Base-by-base conservation (phyloP, 2,329 filamentous ascomycete genomes). In the Xylariaceae sp. region DNA sequence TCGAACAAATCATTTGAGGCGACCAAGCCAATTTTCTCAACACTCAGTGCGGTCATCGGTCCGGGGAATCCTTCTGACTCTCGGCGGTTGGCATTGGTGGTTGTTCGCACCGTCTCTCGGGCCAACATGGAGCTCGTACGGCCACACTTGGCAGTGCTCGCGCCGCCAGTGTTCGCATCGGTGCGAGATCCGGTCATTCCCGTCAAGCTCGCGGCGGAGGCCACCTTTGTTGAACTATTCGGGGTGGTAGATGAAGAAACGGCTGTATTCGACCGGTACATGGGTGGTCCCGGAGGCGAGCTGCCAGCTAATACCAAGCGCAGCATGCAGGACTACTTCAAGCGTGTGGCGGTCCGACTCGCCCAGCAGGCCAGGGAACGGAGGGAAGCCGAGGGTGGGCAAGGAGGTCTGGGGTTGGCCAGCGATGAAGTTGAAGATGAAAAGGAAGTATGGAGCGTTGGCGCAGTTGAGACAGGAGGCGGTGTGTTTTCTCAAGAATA, bases 291-390 rank as follows among this genome's bases (percentile, higher is more conserved):
- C 1, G 78, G 75, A 5, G 80, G 81, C 47, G 81, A 83, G 2
- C 72, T 96, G 55, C 78, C 85, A 8, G 73, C 88, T 0, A 86
- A 83, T 39, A 84, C 84, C 16, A 94, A 95, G 79, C 81, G 92
- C 63, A 91, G 87, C 70, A 96, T 99, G 87, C 81, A 86, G 55
- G 94, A 99, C 70, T 99, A 99, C 74, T 97, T 97, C 76, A 96
- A 96, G 79, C 80, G 94, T 40, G 89, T 99, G 60, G 90, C 90
- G 1, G 71, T 92, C 65, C 83, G 92, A 63, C 74, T 97, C 18
- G 92, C 88, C n/a, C 81, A 77, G 16, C 94, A 97, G 70, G 91
- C 89, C 1, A 81, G 90, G 58, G 94, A 99, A 74, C 81, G 94
- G 63, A 88, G 84, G 66, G 92, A 96, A 63, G 94, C 94, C 0